Evolutionary conservation across 2,329 filamentous ascomycete species (phyloP), one percentile per base, ranked within the genome.

Genomic region (Lecanicillium sp.): DNA sequence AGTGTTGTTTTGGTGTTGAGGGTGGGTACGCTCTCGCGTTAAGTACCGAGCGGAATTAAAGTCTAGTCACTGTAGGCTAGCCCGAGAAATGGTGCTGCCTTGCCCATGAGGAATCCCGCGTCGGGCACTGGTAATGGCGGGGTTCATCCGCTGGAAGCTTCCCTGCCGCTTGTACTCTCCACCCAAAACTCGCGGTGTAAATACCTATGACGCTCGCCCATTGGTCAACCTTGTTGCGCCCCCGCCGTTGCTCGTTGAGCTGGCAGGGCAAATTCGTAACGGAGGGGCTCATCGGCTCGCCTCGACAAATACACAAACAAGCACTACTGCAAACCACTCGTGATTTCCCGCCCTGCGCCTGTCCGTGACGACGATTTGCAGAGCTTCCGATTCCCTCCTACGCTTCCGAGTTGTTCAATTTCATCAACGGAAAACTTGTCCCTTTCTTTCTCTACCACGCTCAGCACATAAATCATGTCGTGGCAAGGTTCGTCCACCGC

Each of bases 401-500:
- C 30, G 28, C 33, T 29, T 44, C 18, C n/a, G n/a, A n/a, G n/a
- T 47, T 27, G 15, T 40, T 8, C 35, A 17, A 19, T 14, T 13
- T 28, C 40, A 19, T 29, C 22, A n/a, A 22, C 25, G 25, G n/a
- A 18, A 25, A 16, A 19, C 31, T 22, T 27, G n/a, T 28, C 15
- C 12, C 22, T 29, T 33, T 38, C n/a, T 40, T 17, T 31, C 28
- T 35, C 29, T 35, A 36, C 15, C 40, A 29, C 37, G 20, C 42
- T 29, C 18, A 38, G 19, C 35, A 37, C 41, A 38, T 45, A 36
- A 45, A 75, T 52, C 58, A 83, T 85, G 80, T 84, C 80, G 64
- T 84, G 80, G 80, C 80, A 86, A 81, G 77, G 82, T 85, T 55
- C 53, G 55, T 55, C 46, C 43, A 44, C 48, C 51, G 35, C 35